Conservation (phyloP, 2,329 filamentous ascomycete species). For the Podosphaera aphanis region DNA sequence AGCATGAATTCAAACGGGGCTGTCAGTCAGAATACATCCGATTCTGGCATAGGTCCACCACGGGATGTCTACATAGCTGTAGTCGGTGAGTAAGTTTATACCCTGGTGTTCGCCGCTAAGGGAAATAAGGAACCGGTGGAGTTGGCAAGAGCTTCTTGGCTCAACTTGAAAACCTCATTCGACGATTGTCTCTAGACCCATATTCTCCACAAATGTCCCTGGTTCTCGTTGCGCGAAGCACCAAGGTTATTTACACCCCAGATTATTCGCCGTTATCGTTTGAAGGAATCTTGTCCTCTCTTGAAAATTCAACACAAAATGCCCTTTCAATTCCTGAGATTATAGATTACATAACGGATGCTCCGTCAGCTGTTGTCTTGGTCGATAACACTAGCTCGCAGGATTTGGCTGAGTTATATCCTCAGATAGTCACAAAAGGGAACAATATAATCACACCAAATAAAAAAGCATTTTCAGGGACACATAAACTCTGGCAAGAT, state of each 20-base stretch:
- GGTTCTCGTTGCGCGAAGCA: conserved; percentile 67
- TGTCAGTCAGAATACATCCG: background rate
- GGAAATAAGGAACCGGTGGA: conserved; percentile 52
- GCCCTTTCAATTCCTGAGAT: conserved; percentile 30
- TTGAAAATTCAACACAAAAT: conserved; percentile 38
- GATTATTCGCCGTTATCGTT: conserved; percentile 47
- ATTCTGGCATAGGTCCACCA: background rate
- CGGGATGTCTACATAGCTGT: conserved; percentile 20
- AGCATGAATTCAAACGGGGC: background rate
- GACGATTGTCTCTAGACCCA: conserved; percentile 33
- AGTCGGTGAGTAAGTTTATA: conserved; percentile 17
- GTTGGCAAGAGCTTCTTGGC: conserved; percentile 78
- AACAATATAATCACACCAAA: conserved; percentile 90
- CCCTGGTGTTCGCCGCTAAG: conserved; percentile 5
- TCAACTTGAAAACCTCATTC: conserved; percentile 48
- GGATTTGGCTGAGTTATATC: conserved; percentile 63
- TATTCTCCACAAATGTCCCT: conserved; percentile 33
- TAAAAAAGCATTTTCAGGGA: conserved; percentile 89
- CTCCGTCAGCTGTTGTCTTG: conserved; percentile 57
- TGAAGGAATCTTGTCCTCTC: conserved; percentile 33
- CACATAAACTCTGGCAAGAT: conserved; percentile 58
- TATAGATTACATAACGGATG: conserved; percentile 51
- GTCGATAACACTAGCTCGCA: conserved; percentile 93
- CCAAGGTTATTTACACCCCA: conserved; percentile 52
- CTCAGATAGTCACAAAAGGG: conserved; percentile 53